A percentile compares a stretch with the other conserved stretches of the same genome.
phyloP scores from a whole-genome alignment of 1,284 basidiomycete genomes.

The Meripilus lineatus region DNA sequence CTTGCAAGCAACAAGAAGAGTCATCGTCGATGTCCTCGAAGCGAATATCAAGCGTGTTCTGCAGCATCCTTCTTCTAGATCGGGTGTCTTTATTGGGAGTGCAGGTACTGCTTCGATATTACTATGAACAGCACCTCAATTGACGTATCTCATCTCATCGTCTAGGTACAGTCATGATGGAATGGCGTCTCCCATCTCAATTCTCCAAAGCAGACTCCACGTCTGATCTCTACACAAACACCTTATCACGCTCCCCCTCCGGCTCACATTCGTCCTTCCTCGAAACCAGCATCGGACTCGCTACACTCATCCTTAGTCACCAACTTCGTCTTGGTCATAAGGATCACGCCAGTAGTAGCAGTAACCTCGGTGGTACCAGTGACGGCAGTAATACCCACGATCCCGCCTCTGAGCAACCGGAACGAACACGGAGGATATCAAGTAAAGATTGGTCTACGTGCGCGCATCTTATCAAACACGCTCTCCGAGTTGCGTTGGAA shows the following conservation, averaged over 20 bases:
- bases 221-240: neutral
- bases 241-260: constrained; percentile 6
- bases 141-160: neutral
- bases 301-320: constrained; percentile 24
- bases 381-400: constrained; percentile 12
- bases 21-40: constrained; percentile 18
- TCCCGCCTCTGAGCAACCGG: too few relatives aligned
- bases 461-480: constrained; percentile 17
- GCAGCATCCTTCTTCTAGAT: constrained; percentile 18
- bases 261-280: constrained; percentile 26
- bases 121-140: neutral
- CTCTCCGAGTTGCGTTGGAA: constrained; percentile 17
- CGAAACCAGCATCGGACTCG: constrained; percentile 28
- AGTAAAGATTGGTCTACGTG: constrained; percentile 17
- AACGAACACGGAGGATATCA: constrained; percentile 10
- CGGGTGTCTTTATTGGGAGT: constrained; percentile 21
- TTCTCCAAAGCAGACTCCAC: too few relatives aligned
- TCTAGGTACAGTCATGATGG: constrained; percentile 24
- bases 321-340: constrained; percentile 17
- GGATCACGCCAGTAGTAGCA: constrained; percentile 9
- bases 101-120: constrained; percentile 16
- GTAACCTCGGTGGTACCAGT: constrained; percentile 11
- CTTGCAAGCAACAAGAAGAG: neutral
- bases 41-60: constrained; percentile 19
- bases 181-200: constrained; percentile 19